Base-by-base conservation (phyloP, 1,139 yeast genomes). In the Meyerozyma sp. region DNA sequence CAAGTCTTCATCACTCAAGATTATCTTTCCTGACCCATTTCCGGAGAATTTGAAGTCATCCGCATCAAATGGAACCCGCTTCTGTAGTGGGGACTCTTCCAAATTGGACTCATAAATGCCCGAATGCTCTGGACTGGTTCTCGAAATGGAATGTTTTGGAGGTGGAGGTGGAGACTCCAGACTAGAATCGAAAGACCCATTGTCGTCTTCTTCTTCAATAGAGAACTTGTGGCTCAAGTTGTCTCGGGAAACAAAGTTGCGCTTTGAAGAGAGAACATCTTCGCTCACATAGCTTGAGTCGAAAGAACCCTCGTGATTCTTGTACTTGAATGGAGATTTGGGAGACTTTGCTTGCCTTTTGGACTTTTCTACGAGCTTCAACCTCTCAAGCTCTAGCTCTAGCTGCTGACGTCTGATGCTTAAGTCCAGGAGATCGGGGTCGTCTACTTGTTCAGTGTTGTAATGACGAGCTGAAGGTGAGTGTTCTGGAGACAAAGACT, bases 81-180 rank as follows among this genome's bases (percentile, higher is more conserved):
- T 20, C 34, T n/a, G 34, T n/a, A 27, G 7, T 27, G 29, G 29
- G 13, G 13, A 27, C 5, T 27, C 13, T 30, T 11, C 10, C 10
- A 8, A 30, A 5, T 30, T 8, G 20, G 16, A 30, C 18, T 5
- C 34, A n/a, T 13, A 13, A 13, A n/a, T 8, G 20, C 14, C 9
- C 13, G 34, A 30, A 16, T 30, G 20, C 27, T 25, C 34, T 14
- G 26, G 25, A 13, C 14, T 32, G 10, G 46, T 52, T 23, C 44
- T 41, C 11, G 53, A 53, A 7, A 49, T 49, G 23, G 43, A 46
- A 49, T 66, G 75, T 45, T 67, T 70, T 32, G 75, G 75, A 3
- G 81, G 81, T 1, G 79, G 80, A 0, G 83, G 83, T 1, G 83
- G 81, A 8, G 81, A 40, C 6, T 40, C 38, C n/a, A 23, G 35